Evolutionary conservation across 371 early-diverging fungal genomes (phyloP), one percentile per base, ranked within the genome.

Genomic region (Circinella minor): DNA sequence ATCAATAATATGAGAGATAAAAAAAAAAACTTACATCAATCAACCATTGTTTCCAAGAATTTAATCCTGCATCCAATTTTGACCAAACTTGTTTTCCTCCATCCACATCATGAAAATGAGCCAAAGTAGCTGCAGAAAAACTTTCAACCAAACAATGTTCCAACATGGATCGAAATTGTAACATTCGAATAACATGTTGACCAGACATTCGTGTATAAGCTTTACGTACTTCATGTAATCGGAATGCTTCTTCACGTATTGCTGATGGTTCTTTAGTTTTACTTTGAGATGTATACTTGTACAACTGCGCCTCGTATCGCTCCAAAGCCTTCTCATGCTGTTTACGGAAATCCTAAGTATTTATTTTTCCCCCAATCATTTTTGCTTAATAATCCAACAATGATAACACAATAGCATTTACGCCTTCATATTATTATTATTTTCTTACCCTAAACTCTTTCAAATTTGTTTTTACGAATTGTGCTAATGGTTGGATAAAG

Each of bases 261-360:
- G 89, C 89, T 13, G 86, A 85, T 10, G 88, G 78, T 68, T 93
- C 93, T 62, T 92, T 91, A 38, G 88, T 76, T 38, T 89, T 87
- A 47, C 87, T 88, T 60, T 88, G 84, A 27, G 80, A 74, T 14
- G 80, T 77, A 67, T 91, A 91, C 71, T 83, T 88, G 38, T 77
- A 72, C 9, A 90, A 68, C 47, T 90, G 89, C 36, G 81, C 72
- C 66, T 93, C 93, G 71, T 91, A 92, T 63, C 79, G 76, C 61
- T 92, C 91, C 63, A 87, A 68, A 13, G 81, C 75, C 51, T 85
- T 84, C 69, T 91, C 90, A 69, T 82, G 87, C 37, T 80, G 76
- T 67, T 83, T 87, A 55, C 88, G 82, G 39, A 85, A 77, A 4
- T 90, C 89, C 77, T 80, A 66, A 54, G 57, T 15, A 48, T n/a